Evolutionary conservation across 2,329 filamentous ascomycete species (phyloP).

Genomic region (Exophiala xenobiotica): DNA sequence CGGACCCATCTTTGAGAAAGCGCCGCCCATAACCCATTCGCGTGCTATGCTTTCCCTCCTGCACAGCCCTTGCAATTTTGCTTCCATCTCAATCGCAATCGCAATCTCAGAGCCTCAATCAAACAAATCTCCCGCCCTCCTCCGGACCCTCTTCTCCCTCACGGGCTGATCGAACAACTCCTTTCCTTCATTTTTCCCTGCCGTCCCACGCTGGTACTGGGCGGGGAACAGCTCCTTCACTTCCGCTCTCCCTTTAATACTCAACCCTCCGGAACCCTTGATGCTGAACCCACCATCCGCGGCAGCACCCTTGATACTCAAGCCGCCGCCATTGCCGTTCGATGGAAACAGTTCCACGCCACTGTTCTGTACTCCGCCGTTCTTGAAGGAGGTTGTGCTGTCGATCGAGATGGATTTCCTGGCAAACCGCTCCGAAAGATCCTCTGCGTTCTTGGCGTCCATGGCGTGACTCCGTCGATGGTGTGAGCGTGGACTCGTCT

Average conservation of each 20-base stretch:
- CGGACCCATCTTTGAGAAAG: no score
- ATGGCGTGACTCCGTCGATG: constrained; percentile 53
- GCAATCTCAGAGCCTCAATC: constrained; percentile 53
- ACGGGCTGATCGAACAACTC: constrained; percentile 66
- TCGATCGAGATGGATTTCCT: constrained; percentile 31
- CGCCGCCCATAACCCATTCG: no score
- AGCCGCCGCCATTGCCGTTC: constrained; percentile 34
- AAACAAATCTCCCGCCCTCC: constrained; percentile 72
- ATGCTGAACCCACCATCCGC: constrained; percentile 31
- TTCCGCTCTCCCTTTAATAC: constrained; percentile 67
- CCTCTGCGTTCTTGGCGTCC: constrained; percentile 56
- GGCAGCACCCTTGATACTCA: constrained; percentile 61
- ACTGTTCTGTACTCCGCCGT: constrained; percentile 29
- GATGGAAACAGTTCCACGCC: constrained; percentile 40
- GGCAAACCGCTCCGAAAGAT: constrained; percentile 39
- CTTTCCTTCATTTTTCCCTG: constrained; percentile 61
- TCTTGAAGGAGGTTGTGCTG: constrained; percentile 27
- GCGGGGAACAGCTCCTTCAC: constrained; percentile 69
- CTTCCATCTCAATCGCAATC: not conserved
- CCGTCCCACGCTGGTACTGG: constrained; percentile 43
- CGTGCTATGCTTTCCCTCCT: no score
- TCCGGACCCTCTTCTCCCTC: constrained; percentile 51
- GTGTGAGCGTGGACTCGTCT: constrained; percentile 37
- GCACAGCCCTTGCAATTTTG: no score
- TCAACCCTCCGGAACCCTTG: constrained; percentile 52